These are phyloP conservation scores for Melocanna baccifera DNA, from an alignment of 176 grass and related monocot genomes.

Conservation along the genomic window DNA sequence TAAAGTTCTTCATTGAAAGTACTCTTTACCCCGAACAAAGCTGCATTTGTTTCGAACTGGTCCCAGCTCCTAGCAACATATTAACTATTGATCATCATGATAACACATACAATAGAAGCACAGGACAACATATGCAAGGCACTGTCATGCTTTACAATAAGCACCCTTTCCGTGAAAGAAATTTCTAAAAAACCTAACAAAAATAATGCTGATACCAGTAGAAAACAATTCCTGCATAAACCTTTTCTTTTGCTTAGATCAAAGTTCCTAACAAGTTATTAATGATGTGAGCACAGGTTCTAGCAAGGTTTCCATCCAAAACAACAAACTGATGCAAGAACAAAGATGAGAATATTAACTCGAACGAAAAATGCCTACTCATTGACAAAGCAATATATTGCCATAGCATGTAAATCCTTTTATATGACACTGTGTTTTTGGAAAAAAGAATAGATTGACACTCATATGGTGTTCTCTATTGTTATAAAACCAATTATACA, in stretches of 20 bases:
- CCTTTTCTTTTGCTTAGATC: background rate
- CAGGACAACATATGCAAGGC: background rate
- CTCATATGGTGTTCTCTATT: background rate
- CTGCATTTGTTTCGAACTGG: conserved; percentile 91
- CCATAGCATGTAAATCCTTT: background rate
- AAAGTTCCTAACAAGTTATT: background rate
- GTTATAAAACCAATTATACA: conserved; percentile 3
- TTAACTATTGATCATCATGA: background rate
- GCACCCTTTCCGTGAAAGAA: background rate
- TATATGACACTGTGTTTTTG: background rate
- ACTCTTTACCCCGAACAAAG: conserved; percentile 93
- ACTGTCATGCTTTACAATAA: conserved; percentile 19
- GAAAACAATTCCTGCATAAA: background rate
- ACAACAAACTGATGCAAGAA: background rate
- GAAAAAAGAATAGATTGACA: background rate
- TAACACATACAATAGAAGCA: background rate
- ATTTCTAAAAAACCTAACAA: background rate
- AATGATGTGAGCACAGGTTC: background rate
- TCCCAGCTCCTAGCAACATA: conserved; percentile 79
- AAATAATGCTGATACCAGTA: background rate
- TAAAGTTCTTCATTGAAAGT: conserved; percentile 99
- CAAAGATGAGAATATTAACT: background rate
- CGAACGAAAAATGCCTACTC: background rate
- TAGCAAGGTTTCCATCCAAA: conserved; percentile 1
- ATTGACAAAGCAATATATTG: background rate